Evolutionary conservation across 2,329 filamentous ascomycete genomes (phyloP), one percentile per base, ranked within the genome.

Genomic region (Aspergillus aculeatus): DNA sequence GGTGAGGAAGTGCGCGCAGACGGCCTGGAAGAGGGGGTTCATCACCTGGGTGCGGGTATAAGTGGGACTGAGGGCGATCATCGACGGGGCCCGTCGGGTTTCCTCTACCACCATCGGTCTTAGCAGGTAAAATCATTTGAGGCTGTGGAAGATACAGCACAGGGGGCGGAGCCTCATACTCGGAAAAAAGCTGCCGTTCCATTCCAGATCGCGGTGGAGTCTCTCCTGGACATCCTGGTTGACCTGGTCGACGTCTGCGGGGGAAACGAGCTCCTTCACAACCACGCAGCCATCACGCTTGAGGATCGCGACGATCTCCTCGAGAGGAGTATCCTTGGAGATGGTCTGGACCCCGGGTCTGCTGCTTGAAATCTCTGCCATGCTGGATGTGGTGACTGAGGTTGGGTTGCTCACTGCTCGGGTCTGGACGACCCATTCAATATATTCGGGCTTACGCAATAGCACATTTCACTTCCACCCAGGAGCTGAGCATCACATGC

Each of bases 1-100:
- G 1, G 70, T 71, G 1, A 73, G 58, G 21, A 73, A 68, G 12
- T 68, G 58, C 2, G 66, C 65, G 56, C 66, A 69, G 10, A 71
- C 61, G 5, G 60, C 60, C 23, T 67, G 69, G 38, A 68, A 73
- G 1, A 73, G 58, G 0, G 66, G 68, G 24, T 73, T 64, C 65
- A 69, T 70, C n/a, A 71, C 16, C 16, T 62, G 59, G 0, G 60
- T 60, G 10, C 21, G 50, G 19, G 51, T 57, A 24, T 57, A 62
- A 3, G 50, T 57, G 24, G 58, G 52, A 7, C 58, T 58, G 0
- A 26, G 26, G 5, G 50, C 61, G 19, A 62, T 58, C 4, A 62
- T 21, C 4, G 54, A 54, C 2, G 55, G 55, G 5, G 55, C 54
- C 9, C 61, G 58, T 48, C 56, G 35, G 3, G 61, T 62, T 60